These are phyloP conservation scores for Asterella californica DNA, from an alignment of 225 moss, liverwort and hornwort species.

Conservation along the genomic window DNA sequence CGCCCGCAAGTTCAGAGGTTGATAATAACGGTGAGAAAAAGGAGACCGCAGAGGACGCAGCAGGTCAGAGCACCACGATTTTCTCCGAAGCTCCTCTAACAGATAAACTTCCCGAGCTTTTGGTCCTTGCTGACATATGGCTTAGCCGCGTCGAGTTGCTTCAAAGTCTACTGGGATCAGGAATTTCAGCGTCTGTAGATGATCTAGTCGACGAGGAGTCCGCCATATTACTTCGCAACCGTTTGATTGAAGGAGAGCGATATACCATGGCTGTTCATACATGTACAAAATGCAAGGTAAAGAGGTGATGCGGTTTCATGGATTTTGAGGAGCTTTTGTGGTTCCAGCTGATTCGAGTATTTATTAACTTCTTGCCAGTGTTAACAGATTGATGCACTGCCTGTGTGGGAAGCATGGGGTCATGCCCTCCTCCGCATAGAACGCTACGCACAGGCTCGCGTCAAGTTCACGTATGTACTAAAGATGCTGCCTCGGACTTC, in stretches of 20 bases:
- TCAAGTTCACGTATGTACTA: conserved; percentile 76
- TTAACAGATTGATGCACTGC: conserved; percentile 73
- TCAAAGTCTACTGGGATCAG: conserved; percentile 78
- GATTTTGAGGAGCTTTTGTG: neutral
- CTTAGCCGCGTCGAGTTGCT: conserved; percentile 88
- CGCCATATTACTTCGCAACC: conserved; percentile 73
- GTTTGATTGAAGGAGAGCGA: conserved; percentile 77
- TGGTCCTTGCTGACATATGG: conserved; percentile 74
- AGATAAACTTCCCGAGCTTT: conserved; percentile 55
- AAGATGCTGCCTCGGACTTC: neutral
- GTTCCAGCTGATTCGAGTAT: neutral
- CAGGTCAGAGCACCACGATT: conserved; percentile 29
- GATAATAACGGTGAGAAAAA: conserved; percentile 33
- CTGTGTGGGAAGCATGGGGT: conserved; percentile 97
- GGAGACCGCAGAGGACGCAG: conserved; percentile 35
- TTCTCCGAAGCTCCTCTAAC: conserved; percentile 20
- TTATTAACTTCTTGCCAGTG: neutral
- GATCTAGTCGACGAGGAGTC: conserved; percentile 67
- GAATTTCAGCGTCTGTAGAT: conserved; percentile 78
- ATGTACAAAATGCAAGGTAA: conserved; percentile 95
- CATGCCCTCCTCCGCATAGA: conserved; percentile 91
- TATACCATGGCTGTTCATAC: conserved; percentile 77
- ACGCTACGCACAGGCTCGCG: conserved; percentile 83
- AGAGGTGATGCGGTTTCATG: neutral
- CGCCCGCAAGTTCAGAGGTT: conserved; percentile 36